Conservation (phyloP, 345 rosid genomes). For the Lumnitzera racemosa region DNA sequence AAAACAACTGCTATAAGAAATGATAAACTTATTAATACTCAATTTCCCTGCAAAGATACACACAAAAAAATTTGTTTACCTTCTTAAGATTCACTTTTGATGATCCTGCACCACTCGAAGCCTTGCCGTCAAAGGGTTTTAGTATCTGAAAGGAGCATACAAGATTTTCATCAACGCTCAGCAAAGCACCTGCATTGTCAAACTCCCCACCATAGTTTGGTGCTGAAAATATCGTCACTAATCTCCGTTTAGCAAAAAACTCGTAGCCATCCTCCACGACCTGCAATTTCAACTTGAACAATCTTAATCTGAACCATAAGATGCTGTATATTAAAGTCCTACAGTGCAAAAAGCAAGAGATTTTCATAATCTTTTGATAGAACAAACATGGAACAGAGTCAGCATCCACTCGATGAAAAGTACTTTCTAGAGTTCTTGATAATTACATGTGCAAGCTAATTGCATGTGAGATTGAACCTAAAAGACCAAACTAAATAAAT, state of each 20-base stretch:
- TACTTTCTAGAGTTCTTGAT: neutral
- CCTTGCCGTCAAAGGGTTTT: slow-evolving; percentile 48
- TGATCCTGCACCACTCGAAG: slow-evolving; percentile 34
- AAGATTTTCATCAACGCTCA: slow-evolving; percentile 68
- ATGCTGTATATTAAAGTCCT: neutral
- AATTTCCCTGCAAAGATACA: neutral
- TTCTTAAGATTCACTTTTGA: slow-evolving; percentile 38
- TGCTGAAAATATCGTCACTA: slow-evolving; percentile 95
- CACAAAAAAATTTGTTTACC: slow-evolving; percentile 25
- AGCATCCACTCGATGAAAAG: neutral
- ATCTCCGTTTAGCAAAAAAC: slow-evolving; percentile 76
- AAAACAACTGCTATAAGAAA: too few species aligned
- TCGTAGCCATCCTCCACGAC: slow-evolving; percentile 99
- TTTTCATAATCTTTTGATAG: neutral
- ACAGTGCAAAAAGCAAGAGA: neutral
- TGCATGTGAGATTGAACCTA: too few species aligned
- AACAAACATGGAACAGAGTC: too few species aligned
- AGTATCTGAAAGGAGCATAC: slow-evolving; percentile 93
- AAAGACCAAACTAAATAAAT: too few species aligned
- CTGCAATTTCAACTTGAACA: slow-evolving; percentile 30
- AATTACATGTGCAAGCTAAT: too few species aligned
- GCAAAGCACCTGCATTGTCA: slow-evolving; percentile 87
- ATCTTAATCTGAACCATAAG: slow-evolving; percentile 2
- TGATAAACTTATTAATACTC: too few species aligned
- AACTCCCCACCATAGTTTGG: slow-evolving; percentile 99